Percentiles rank a stretch among this genome's conserved stretches.
Conservation (phyloP, 805 yeast genomes). For the Isabelozyma rhagii region DNA sequence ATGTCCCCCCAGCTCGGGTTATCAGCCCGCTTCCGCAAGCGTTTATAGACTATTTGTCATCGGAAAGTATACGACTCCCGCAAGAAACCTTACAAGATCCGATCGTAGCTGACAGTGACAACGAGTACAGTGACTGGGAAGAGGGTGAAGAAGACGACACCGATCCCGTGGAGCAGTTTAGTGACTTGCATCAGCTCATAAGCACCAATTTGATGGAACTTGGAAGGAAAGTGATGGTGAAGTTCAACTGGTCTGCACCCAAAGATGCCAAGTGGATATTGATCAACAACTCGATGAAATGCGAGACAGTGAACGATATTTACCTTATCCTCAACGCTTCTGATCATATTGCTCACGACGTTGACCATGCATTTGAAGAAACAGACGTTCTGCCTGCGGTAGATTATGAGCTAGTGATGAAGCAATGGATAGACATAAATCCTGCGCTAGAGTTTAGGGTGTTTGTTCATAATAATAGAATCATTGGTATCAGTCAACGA, state of each 20-base stretch:
- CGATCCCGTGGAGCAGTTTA: slow-evolving; percentile 52
- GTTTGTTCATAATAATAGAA: slow-evolving; percentile 60
- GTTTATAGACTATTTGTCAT: slow-evolving; percentile 30
- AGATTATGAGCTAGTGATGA: slow-evolving; percentile 64
- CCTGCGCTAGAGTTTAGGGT: slow-evolving; percentile 92
- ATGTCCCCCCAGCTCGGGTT: slow-evolving; percentile 19
- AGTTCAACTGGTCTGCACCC: slow-evolving; percentile 96
- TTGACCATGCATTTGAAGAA: slow-evolving; percentile 58
- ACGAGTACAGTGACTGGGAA: slow-evolving; percentile 77
- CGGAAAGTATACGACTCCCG: slow-evolving; percentile 23
- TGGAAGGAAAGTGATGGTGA: slow-evolving; percentile 71
- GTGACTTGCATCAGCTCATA: slow-evolving; percentile 57
- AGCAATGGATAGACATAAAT: slow-evolving; percentile 79
- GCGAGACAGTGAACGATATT: slow-evolving; percentile 68
- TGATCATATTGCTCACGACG: slow-evolving; percentile 82
- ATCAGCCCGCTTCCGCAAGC: slow-evolving; percentile 30
- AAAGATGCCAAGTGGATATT: slow-evolving; percentile 92
- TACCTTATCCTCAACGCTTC: slow-evolving; percentile 82
- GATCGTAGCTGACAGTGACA: slow-evolving; percentile 42
- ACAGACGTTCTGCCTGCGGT: slow-evolving; percentile 13
- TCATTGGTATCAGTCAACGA: slow-evolving; percentile 79
- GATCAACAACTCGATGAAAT: slow-evolving; percentile 70
- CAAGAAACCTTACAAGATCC: slow-evolving; percentile 7
- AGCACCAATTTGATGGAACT: slow-evolving; percentile 41
- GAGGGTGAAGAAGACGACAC: slow-evolving; percentile 31